Evolutionary conservation across 768 basidiomycete genomes (phyloP).

Genomic region (Lanmaoa pseudosensibilis): DNA sequence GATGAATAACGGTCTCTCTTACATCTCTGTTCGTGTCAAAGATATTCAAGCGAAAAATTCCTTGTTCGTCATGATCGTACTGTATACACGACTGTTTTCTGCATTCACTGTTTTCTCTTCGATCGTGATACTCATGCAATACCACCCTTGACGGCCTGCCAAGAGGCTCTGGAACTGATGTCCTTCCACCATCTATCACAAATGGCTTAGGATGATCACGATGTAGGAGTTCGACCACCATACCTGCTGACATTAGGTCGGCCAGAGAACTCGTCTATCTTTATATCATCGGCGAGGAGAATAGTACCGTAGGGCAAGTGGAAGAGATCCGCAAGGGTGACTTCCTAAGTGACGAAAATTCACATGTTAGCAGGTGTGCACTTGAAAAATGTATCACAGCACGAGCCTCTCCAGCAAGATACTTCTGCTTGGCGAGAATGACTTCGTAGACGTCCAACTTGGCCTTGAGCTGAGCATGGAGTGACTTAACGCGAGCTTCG

Average conservation of each 20-base stretch:
- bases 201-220: background rate
- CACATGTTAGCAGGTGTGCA: background rate
- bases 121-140: background rate
- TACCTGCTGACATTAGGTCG: slow-evolving; percentile 24
- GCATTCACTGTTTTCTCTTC: too few species aligned
- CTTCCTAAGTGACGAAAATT: background rate
- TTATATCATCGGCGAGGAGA: slow-evolving; percentile 2
- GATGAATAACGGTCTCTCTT: slow-evolving; percentile 4
- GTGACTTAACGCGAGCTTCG: slow-evolving; percentile 28
- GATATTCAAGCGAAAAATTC: background rate
- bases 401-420: slow-evolving; percentile 37
- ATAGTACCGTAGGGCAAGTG: slow-evolving; percentile 21
- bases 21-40: too few species aligned
- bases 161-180: slow-evolving; percentile 42
- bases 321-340: slow-evolving; percentile 24
- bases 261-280: slow-evolving; percentile 15
- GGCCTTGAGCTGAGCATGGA: slow-evolving; percentile 32
- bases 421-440: slow-evolving; percentile 36
- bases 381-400: background rate
- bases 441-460: slow-evolving; percentile 34
- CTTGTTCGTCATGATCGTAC: background rate
- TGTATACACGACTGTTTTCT: background rate
- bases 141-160: slow-evolving; percentile 44
- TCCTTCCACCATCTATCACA: slow-evolving; percentile 51
- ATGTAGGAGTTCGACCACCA: background rate